Percentiles rank a stretch among this genome's conserved stretches.
phyloP scores from a whole-genome alignment of 352 stramenopile genomes.

The Globisporangium cederbergense region DNA sequence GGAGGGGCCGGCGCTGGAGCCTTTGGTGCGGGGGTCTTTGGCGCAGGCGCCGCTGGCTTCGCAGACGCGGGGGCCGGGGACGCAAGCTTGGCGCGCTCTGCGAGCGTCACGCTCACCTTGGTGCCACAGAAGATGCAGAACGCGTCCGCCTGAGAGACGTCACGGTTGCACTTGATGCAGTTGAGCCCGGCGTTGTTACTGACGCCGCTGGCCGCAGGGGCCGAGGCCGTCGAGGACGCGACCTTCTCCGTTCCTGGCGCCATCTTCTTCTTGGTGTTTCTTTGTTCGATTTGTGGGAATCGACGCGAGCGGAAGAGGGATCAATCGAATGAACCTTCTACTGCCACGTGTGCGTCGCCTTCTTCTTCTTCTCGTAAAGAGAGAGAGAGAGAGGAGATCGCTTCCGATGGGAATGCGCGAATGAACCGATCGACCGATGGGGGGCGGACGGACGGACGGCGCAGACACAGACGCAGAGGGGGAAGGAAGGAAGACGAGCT shows the following conservation, averaged over 20 bases:
- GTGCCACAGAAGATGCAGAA: slow-evolving; percentile 89
- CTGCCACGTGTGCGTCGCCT: neutral
- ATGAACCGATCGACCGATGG: neutral
- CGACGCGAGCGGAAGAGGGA: neutral
- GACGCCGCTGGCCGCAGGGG: slow-evolving; percentile 15
- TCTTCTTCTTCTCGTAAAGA: neutral
- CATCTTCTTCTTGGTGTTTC: slow-evolving; percentile 27
- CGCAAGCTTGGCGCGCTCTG: slow-evolving; percentile 41
- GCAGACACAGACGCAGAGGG: neutral
- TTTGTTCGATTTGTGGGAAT: neutral
- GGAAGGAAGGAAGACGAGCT: neutral
- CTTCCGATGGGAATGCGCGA: slow-evolving; percentile 6
- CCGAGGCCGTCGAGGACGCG: slow-evolving; percentile 12
- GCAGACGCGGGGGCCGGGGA: slow-evolving; percentile 10
- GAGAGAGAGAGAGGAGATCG: neutral
- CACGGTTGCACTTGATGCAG: slow-evolving; percentile 76
- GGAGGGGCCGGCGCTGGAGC: neutral
- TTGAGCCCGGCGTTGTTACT: slow-evolving; percentile 44
- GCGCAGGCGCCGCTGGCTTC: slow-evolving; percentile 12
- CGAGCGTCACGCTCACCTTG: slow-evolving; percentile 68
- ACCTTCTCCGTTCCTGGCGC: slow-evolving; percentile 67
- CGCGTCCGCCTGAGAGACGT: slow-evolving; percentile 67
- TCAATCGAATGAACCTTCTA: neutral
- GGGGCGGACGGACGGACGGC: no score
- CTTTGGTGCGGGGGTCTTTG: slow-evolving; percentile 1